Evolutionary conservation across 1,284 basidiomycete species (phyloP), one percentile per base, ranked within the genome.

Genomic region (Puccinia novopanici): DNA sequence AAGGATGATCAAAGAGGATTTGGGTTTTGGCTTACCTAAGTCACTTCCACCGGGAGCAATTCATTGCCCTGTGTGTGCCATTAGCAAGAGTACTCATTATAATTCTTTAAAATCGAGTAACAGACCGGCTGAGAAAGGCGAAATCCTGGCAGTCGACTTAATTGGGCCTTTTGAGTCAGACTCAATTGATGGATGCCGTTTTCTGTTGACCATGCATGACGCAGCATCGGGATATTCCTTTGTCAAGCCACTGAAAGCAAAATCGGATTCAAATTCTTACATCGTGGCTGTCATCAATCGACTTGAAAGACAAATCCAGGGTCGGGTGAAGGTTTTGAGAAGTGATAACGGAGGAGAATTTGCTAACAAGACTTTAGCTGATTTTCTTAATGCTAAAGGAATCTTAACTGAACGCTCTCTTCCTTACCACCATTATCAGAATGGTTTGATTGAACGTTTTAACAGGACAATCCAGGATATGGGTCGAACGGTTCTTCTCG

Each of bases 341-440:
- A 57, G 19, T 34, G n/a, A n/a, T n/a, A n/a, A n/a, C n/a, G n/a
- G n/a, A n/a, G n/a, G n/a, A n/a, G n/a, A n/a, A n/a, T n/a, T n/a
- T n/a, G n/a, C n/a, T n/a, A n/a, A n/a, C n/a, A n/a, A n/a, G n/a
- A n/a, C n/a, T n/a, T n/a, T n/a, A n/a, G n/a, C n/a, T n/a, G n/a
- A 50, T 9, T 61, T 52, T 27, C 63, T 34, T 24, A 15, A 5
- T 2, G 9, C 0, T 5, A 54, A 45, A 15, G 79, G 81, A 19
- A 65, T 82, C 27, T 12, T n/a, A 2, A 63, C 59, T n/a, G 50
- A 74, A 17, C 8, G 13, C 0, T 37, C 59, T 8, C 34, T 71
- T 3, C 24, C 75, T 8, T 81, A 78, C 50, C 59, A 52, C n/a
- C 81, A 82, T 71, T 42, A 68, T 15, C 81, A 82, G 24, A n/a